Base-by-base conservation (phyloP, 1,284 basidiomycete species). In the Marasmius tenuissimus region DNA sequence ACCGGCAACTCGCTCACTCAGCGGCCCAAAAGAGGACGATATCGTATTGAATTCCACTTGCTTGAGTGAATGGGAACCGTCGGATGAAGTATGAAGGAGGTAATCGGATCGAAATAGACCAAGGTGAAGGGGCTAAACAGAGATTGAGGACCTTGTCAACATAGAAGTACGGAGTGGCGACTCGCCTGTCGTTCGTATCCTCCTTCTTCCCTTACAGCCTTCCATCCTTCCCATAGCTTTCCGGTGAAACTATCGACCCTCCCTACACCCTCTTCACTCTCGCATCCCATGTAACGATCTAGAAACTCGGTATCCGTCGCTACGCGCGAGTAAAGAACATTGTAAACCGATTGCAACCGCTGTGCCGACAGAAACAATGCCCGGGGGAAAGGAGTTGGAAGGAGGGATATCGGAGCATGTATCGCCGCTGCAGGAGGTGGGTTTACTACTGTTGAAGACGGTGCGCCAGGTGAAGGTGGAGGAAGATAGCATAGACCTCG, bases 1-100 rank as follows among this genome's bases (percentile, higher is more conserved):
- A 27, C 85, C 84, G 16, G 90, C 84, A 7, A 87, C 84, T 48
- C 83, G 84, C 63, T 94, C 85, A 3, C 92, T 94, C 14, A 98
- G 79, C 0, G 88, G 74, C 0, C 96, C 97, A 71, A 98, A 98
- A 1, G 94, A 95, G 0, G 91, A 87, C 0, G 96, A 94, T 67
- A 98, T 97, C 5, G 97, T 98, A 74, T 99, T 99, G 77, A 98
- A 97, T 74, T 99, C 97, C 58, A 99, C 97, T 78, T 99, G 97
- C 73, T 96, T 97, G 63, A 99, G 78, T 34, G 80, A 77, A 10
- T 87, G 67, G 0, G 75, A 66, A 7, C 79, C 75, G 27, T 75
- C 73, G 4, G 68, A 68, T 1, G 81, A 74, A 39, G 80, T 74
- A 70, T 99, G 94, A n/a, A 98, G 77, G 47, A 99, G 81, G 75